Evolutionary conservation across 2,329 filamentous ascomycete genomes (phyloP), one percentile per base, ranked within the genome.

Genomic region (Scedosporium minutisporum): DNA sequence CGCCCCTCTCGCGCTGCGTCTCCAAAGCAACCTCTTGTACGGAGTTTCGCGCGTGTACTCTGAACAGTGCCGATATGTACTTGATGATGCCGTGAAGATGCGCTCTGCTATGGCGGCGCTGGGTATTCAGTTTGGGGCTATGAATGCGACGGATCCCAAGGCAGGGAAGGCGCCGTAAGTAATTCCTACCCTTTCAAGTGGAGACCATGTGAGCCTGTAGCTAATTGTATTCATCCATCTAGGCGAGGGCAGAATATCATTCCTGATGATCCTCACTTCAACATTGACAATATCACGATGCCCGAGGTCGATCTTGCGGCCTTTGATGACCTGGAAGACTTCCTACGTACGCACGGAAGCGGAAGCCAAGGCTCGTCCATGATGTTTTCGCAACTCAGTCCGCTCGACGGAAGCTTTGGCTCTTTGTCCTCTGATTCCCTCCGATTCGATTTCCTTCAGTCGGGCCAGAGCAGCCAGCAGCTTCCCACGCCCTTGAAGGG

Each of bases 11-110:
- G 93, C 95, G 4, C 76, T 99, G 66, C 87, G 95, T 42, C 82
- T 99, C 23, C 93, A 97, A 71, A 89, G 92, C 16, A 97, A 88
- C 68, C 80, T 99, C 18, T 84, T 99, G 29, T 93, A 89, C 71
- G 93, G 93, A 4, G 85, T 96, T 16, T 89, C 91, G 3, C 85
- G 89, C 58, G 92, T 97, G 18, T 96, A 91, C 72, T 81, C 85
- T 27, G 90, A 96, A 71, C 93, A 99, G 75, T 96, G 90, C 69
- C 82, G 82, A 44, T 99, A 96, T 72, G 85, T 96, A 25, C 85
- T 97, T 57, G 81, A 83, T 3, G 95, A 97, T 70, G 87, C 87
- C 2, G 87, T 93, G 73, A 86, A 84, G 67, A 86, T 89, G 44
- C 87, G 91, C 67, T 83, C 86, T 64, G 85, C 85, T 67, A 90